These are phyloP conservation scores for Penicillium flavigenum DNA, from an alignment of 495 filamentous ascomycete species.

Conservation along the genomic window DNA sequence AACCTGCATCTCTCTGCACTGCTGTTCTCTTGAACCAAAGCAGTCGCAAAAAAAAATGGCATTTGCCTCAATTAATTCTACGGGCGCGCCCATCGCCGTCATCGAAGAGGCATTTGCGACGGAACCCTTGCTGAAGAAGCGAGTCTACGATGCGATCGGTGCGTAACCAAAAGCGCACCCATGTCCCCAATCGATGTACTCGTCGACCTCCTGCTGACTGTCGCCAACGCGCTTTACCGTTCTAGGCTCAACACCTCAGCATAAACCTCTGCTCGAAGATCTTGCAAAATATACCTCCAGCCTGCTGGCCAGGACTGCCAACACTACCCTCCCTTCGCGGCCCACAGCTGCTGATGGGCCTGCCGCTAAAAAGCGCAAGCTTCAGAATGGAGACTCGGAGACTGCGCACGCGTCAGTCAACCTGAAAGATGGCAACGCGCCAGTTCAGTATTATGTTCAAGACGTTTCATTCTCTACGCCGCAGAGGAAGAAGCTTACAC, in stretches of 20 bases:
- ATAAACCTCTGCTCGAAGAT: conserved; percentile 46
- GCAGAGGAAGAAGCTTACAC: conserved; percentile 85
- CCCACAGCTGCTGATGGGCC: conserved; percentile 36
- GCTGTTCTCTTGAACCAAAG: conserved; percentile 12
- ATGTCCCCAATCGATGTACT: conserved; percentile 12
- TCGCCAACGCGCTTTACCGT: conserved; percentile 11
- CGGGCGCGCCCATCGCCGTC: conserved; percentile 27
- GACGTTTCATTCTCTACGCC: conserved; percentile 78
- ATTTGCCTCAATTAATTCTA: conserved; percentile 46
- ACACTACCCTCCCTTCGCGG: conserved; percentile 25
- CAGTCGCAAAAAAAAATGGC: conserved; percentile 37
- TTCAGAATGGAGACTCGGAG: conserved; percentile 48
- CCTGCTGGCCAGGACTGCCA: conserved; percentile 42
- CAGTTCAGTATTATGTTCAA: conserved; percentile 55
- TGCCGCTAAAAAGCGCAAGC: conserved; percentile 56
- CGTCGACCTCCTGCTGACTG: conserved; percentile 20
- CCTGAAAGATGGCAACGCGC: conserved; percentile 38
- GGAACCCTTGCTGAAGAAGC: conserved; percentile 44
- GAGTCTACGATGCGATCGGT: conserved; percentile 53
- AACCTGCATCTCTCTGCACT: conserved; percentile 16
- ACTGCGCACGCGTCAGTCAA: conserved; percentile 43
- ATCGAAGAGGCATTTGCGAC: conserved; percentile 50
- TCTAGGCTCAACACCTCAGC: conserved; percentile 41
- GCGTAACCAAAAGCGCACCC: conserved; percentile 28
- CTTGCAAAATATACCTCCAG: conserved; percentile 49